Conservation (phyloP, 495 filamentous ascomycete species). For the Podospora anserina region DNA sequence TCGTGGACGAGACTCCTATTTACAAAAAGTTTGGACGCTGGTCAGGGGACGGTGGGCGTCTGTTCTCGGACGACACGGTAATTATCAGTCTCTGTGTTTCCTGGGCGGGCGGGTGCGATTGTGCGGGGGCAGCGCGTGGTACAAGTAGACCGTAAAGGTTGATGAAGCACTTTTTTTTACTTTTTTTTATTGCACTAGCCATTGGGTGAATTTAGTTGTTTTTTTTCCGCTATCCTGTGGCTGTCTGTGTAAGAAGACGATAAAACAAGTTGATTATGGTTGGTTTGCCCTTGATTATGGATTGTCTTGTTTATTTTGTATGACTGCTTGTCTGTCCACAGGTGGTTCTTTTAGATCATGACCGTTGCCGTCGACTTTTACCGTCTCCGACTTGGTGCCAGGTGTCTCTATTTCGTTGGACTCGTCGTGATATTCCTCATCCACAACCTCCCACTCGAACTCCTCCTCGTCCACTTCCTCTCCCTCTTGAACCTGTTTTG, state of each 20-base stretch:
- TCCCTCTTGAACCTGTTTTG: slow-evolving; percentile 13
- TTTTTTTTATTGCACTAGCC: slow-evolving; percentile 17
- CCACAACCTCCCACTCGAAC: neutral
- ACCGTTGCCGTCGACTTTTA: neutral
- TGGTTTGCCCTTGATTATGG: neutral
- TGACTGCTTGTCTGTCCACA: neutral
- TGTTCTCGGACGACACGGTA: slow-evolving; percentile 43
- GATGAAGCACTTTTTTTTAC: slow-evolving; percentile 43
- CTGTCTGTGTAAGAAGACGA: too few species aligned
- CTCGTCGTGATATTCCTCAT: neutral
- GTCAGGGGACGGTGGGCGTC: slow-evolving; percentile 46
- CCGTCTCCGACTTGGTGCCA: neutral
- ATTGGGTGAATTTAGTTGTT: neutral
- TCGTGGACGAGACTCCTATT: slow-evolving; percentile 46
- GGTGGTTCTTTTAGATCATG: neutral
- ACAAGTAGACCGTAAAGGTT: slow-evolving; percentile 45
- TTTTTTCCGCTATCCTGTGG: neutral
- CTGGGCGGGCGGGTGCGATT: slow-evolving; percentile 39
- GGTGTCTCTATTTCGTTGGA: neutral
- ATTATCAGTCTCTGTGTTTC: slow-evolving; percentile 36
- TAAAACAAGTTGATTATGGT: too few species aligned
- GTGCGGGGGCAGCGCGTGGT: slow-evolving; percentile 38
- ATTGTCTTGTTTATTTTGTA: neutral
- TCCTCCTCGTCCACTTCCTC: slow-evolving; percentile 14
- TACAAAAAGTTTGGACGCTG: slow-evolving; percentile 49